Percentiles rank a stretch among this genome's conserved stretches.
Evolutionary conservation across 805 yeast species (phyloP).

Genomic region (Candida xiaguanensis): DNA sequence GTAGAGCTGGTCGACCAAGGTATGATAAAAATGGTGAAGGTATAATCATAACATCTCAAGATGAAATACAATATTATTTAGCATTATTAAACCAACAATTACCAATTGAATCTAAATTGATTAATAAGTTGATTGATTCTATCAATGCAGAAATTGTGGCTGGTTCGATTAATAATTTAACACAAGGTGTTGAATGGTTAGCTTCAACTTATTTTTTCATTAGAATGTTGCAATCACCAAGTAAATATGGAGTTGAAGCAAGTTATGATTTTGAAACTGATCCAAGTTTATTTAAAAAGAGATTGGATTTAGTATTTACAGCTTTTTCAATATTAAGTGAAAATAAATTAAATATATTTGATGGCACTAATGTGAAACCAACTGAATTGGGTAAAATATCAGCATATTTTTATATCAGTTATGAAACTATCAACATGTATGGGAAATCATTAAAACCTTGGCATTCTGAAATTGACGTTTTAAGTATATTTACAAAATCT

Average conservation of each 20-base stretch:
- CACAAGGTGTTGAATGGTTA: conserved; percentile 79
- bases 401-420: conserved; percentile 78
- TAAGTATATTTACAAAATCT: conserved; percentile 73
- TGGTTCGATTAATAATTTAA: conserved; percentile 57
- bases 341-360: conserved; percentile 59
- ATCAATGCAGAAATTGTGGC: conserved; percentile 83
- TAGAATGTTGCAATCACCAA: conserved; percentile 73
- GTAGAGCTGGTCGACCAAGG: conserved; percentile 96
- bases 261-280: conserved; percentile 51
- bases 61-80: conserved; percentile 81
- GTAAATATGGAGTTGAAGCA: conserved; percentile 68
- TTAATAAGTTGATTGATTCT: conserved; percentile 65
- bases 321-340: conserved; percentile 61
- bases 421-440: conserved; percentile 68
- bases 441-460: conserved; percentile 60
- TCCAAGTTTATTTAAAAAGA: conserved; percentile 41
- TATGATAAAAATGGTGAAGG: conserved; percentile 93
- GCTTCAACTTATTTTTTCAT: conserved; percentile 74
- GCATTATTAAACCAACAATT: conserved; percentile 88
- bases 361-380: conserved; percentile 39
- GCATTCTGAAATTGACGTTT: conserved; percentile 66
- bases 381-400: conserved; percentile 81
- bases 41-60: conserved; percentile 82
- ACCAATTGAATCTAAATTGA: conserved; percentile 87
- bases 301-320: conserved; percentile 71